Conservation (phyloP, 441 rosid genomes). For the Kokia cookei region DNA sequence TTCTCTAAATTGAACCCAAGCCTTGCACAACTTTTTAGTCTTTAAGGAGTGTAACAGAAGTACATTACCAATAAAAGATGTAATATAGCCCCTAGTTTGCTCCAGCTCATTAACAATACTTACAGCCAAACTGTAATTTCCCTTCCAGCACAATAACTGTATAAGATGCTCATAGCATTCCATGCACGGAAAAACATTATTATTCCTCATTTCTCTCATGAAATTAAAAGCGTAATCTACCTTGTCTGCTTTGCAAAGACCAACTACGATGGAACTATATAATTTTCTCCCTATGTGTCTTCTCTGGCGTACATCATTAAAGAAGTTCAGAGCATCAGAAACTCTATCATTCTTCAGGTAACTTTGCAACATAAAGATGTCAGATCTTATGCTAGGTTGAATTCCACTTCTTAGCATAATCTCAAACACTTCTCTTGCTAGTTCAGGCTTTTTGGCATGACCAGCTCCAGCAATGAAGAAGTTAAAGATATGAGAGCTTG, state of each 20-base stretch:
- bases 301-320: slow-evolving; percentile 28
- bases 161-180: slow-evolving; percentile 58
- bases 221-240: slow-evolving; percentile 38
- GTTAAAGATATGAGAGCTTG: slow-evolving; percentile 30
- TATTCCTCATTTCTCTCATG: slow-evolving; percentile 38
- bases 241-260: slow-evolving; percentile 47
- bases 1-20: slow-evolving; percentile 47
- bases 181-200: slow-evolving; percentile 37
- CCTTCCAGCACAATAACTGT: slow-evolving; percentile 29
- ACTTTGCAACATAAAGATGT: slow-evolving; percentile 52
- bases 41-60: slow-evolving; percentile 53
- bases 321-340: slow-evolving; percentile 56
- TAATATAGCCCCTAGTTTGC: slow-evolving; percentile 36
- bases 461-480: slow-evolving; percentile 77
- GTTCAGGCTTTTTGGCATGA: slow-evolving; percentile 51
- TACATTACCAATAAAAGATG: slow-evolving; percentile 69
- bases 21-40: slow-evolving; percentile 40
- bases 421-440: slow-evolving; percentile 62
- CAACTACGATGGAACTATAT: slow-evolving; percentile 42
- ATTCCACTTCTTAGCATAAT: slow-evolving; percentile 51
- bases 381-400: slow-evolving; percentile 31
- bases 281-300: slow-evolving; percentile 29
- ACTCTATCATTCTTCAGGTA: slow-evolving; percentile 51
- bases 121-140: slow-evolving; percentile 39
- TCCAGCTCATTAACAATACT: slow-evolving; percentile 43